These are phyloP conservation scores for Schoenoplectus tabernaemontani DNA, from an alignment of 202 grass and related monocot species.

Conservation along the genomic window DNA sequence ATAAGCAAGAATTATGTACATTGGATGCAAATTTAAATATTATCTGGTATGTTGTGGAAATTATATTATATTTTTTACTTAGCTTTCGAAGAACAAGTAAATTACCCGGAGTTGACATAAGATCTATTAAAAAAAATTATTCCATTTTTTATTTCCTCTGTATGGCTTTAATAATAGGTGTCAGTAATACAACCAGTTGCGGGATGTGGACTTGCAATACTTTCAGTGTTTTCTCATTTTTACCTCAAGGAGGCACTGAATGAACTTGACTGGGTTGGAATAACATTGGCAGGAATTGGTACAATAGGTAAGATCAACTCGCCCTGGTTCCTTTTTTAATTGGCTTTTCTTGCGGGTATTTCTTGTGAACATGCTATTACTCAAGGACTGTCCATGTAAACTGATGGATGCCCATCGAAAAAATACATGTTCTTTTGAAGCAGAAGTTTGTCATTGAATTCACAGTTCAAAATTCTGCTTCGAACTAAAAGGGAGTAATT, in stretches of 20 bases:
- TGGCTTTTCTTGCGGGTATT: not conserved
- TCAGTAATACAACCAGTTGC: slow-evolving; percentile 94
- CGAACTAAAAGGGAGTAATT: not conserved
- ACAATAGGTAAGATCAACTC: slow-evolving; percentile 61
- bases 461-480: not conserved
- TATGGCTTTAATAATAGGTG: slow-evolving; percentile 44
- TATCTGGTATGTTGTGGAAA: not conserved
- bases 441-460: not conserved
- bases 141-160: not conserved
- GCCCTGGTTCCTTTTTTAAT: not conserved
- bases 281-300: slow-evolving; percentile 75
- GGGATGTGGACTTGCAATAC: slow-evolving; percentile 89
- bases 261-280: slow-evolving; percentile 85
- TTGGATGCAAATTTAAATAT: not conserved
- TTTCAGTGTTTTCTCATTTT: slow-evolving; percentile 91
- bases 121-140: not conserved
- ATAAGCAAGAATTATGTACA: not conserved
- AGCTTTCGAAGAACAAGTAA: not conserved
- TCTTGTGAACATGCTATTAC: not conserved
- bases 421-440: not conserved
- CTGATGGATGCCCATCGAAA: not conserved
- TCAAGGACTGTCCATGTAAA: not conserved
- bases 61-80: not conserved
- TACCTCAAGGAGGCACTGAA: slow-evolving; percentile 98
- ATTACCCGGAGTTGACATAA: not conserved